These are phyloP conservation scores for Cornus florida DNA, from an alignment of 148 eudicot species.

Conservation along the genomic window DNA sequence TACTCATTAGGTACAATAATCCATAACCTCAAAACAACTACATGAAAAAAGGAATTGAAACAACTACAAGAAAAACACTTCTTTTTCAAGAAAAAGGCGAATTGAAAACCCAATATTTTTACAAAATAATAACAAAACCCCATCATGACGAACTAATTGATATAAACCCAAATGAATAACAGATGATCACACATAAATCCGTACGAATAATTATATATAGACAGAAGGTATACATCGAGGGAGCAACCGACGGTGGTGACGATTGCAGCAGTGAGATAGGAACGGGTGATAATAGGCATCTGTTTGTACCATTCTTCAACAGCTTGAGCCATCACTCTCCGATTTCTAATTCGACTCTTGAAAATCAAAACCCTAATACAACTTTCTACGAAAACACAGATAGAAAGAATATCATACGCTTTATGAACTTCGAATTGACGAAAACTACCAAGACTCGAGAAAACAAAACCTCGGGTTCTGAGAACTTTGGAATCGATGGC, in stretches of 20 bases:
- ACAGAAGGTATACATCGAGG: constrained; percentile 55
- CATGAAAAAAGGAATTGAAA: not conserved
- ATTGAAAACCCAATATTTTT: too few relatives aligned
- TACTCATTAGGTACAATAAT: not conserved
- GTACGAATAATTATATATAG: not conserved
- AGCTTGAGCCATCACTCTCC: constrained; percentile 75
- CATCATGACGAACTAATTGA: not conserved
- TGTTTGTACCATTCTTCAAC: constrained; percentile 98
- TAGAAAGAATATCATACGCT: not conserved
- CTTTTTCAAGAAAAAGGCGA: too few relatives aligned
- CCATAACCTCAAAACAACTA: not conserved
- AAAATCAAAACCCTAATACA: not conserved
- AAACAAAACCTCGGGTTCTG: too few relatives aligned
- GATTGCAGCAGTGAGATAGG: constrained; percentile 90
- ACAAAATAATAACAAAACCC: too few relatives aligned
- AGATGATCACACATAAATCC: not conserved
- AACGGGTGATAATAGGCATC: constrained; percentile 94
- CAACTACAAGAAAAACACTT: too few relatives aligned
- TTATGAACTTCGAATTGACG: not conserved
- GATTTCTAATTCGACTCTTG: not conserved
- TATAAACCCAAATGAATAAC: not conserved
- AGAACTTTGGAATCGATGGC: too few relatives aligned
- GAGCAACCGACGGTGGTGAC: constrained; percentile 87
- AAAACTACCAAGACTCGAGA: too few relatives aligned
- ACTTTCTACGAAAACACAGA: constrained; percentile 1